These are phyloP conservation scores for Eucalyptus regnans DNA, from an alignment of 345 rosid species.

Conservation along the genomic window DNA sequence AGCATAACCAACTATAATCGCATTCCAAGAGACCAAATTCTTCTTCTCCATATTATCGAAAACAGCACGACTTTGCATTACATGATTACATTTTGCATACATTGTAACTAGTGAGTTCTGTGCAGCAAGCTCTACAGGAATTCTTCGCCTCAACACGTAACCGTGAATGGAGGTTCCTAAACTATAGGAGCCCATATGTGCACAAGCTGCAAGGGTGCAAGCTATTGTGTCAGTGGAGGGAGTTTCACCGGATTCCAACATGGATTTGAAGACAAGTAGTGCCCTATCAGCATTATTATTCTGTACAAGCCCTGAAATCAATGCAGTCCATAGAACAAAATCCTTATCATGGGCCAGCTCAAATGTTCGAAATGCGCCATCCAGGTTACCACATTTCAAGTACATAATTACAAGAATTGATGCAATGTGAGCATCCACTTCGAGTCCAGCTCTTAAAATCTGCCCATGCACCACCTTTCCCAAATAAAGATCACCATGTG, in stretches of 20 bases:
- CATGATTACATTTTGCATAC: slow-evolving; percentile 50
- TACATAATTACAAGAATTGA: slow-evolving; percentile 59
- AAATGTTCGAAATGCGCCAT: slow-evolving; percentile 32
- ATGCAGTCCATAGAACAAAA: slow-evolving; percentile 61
- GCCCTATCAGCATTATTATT: slow-evolving; percentile 47
- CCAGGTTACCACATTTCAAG: slow-evolving; percentile 40
- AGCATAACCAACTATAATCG: slow-evolving; percentile 59
- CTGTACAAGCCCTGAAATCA: slow-evolving; percentile 77
- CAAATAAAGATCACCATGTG: slow-evolving; percentile 16
- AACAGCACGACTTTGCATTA: slow-evolving; percentile 37
- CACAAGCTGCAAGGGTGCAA: slow-evolving; percentile 57
- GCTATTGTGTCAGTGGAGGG: slow-evolving; percentile 54
- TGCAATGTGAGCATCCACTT: slow-evolving; percentile 34
- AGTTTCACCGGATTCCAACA: slow-evolving; percentile 31
- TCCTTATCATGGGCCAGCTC: slow-evolving; percentile 30
- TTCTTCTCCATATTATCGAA: slow-evolving; percentile 35
- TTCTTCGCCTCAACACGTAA: slow-evolving; percentile 35
- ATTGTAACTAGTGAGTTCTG: slow-evolving; percentile 65
- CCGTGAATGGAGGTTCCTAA: slow-evolving; percentile 61
- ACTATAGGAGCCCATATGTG: slow-evolving; percentile 35
- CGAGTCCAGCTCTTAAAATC: slow-evolving; percentile 32
- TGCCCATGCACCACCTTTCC: slow-evolving; percentile 54
- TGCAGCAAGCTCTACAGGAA: slow-evolving; percentile 30
- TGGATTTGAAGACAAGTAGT: slow-evolving; percentile 26
- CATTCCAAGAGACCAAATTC: slow-evolving; percentile 80